phyloP scores from a whole-genome alignment of 768 basidiomycete species.

The Wakefieldia striispora region DNA sequence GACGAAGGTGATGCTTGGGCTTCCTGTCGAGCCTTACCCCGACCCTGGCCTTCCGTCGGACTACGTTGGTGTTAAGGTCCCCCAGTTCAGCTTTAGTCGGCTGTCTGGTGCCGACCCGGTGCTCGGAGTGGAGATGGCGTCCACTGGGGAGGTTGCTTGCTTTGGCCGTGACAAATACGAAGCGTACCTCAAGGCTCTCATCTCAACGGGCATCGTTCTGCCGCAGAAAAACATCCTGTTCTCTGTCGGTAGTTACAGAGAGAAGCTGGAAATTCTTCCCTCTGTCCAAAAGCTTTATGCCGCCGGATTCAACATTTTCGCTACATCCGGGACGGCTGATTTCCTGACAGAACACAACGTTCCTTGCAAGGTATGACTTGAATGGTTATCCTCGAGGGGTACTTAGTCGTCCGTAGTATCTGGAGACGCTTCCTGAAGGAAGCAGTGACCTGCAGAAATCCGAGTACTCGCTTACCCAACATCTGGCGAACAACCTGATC shows the following conservation, averaged over 20 bases:
- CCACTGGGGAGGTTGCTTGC: conserved; percentile 98
- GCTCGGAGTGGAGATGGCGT: conserved; percentile 99
- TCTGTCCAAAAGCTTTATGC: conserved; percentile 93
- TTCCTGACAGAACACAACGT: conserved; percentile 97
- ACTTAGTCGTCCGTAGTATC: conserved; percentile 52
- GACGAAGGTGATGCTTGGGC: conserved; percentile 95
- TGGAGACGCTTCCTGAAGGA: conserved; percentile 81
- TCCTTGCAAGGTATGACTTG: conserved; percentile 76
- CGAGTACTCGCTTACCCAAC: conserved; percentile 96
- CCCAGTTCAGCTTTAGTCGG: conserved; percentile 98
- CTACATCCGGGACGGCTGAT: conserved; percentile 95
- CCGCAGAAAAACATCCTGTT: conserved; percentile 98
- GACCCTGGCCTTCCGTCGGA: conserved; percentile 82
- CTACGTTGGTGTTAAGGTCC: conserved; percentile 98
- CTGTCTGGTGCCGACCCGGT: conserved; percentile 97
- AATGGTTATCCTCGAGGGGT: not conserved
- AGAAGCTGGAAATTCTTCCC: conserved; percentile 95
- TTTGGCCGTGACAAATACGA: conserved; percentile 98
- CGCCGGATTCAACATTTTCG: conserved; percentile 94
- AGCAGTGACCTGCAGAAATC: conserved; percentile 83
- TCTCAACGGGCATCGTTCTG: conserved; percentile 91
- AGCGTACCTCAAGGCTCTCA: conserved; percentile 95
- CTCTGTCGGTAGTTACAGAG: conserved; percentile 94
- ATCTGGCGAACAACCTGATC: conserved; percentile 94
- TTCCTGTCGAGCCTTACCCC: conserved; percentile 89